Conservation (phyloP, 495 filamentous ascomycete genomes). For the Staphylotrichum tortipilum region DNA sequence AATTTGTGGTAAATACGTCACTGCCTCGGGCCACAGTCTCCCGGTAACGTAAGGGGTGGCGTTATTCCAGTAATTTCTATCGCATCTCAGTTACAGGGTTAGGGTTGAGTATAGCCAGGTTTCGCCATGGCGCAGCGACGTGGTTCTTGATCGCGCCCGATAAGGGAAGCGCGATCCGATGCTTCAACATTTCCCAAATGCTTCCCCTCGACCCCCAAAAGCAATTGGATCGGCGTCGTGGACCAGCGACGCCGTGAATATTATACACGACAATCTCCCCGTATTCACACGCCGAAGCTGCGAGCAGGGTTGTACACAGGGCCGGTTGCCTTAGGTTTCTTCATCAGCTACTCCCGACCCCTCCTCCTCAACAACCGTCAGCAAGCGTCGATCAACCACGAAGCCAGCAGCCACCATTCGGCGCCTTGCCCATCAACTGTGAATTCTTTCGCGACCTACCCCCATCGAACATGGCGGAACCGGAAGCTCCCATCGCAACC, state of each 20-base stretch:
- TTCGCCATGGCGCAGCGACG: too few relatives aligned
- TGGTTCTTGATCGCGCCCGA: too few relatives aligned
- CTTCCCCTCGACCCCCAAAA: background rate
- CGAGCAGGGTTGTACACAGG: background rate
- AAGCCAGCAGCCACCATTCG: background rate
- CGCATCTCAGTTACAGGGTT: background rate
- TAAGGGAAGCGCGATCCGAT: too few relatives aligned
- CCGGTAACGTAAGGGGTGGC: background rate
- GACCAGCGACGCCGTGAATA: background rate
- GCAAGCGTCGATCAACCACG: background rate
- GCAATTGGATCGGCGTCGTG: background rate
- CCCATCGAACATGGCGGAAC: background rate
- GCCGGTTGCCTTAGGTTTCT: too few relatives aligned
- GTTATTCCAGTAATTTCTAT: constrained; percentile 4
- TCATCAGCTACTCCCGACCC: background rate
- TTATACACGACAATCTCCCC: too few relatives aligned
- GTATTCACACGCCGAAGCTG: background rate
- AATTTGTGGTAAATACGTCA: constrained; percentile 7
- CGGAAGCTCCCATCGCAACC: constrained; percentile 1
- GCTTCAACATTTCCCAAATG: too few relatives aligned
- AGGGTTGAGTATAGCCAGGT: background rate
- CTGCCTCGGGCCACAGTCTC: background rate
- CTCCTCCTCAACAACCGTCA: background rate
- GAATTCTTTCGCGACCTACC: background rate
- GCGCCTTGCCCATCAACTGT: background rate